Conservation (phyloP, 2,329 filamentous ascomycete species). For the Aureobasidium musti region DNA sequence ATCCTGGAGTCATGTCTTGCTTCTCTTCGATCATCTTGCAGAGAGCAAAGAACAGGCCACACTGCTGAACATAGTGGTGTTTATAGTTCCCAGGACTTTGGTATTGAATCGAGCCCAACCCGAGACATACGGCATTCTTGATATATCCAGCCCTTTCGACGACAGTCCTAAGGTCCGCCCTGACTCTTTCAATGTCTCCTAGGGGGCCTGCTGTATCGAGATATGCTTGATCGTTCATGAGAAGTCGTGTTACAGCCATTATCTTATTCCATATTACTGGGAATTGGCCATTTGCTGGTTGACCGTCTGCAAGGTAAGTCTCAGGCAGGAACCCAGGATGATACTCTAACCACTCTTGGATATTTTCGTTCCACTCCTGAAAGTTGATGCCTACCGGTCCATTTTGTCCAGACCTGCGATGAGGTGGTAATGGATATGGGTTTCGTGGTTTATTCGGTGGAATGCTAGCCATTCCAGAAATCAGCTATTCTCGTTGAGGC, state of each 20-base stretch:
- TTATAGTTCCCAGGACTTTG: too few relatives aligned
- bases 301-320: background rate
- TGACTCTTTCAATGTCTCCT: background rate
- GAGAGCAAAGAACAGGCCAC: background rate
- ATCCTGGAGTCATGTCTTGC: background rate
- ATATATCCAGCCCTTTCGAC: background rate
- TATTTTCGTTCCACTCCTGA: background rate
- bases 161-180: background rate
- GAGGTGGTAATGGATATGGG: background rate
- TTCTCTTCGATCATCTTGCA: background rate
- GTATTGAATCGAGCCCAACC: background rate
- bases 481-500: background rate
- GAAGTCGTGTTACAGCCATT: background rate
- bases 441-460: background rate
- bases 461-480: background rate
- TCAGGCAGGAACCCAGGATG: background rate
- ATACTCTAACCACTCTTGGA: background rate
- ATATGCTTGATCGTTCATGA: background rate
- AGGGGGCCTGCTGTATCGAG: background rate
- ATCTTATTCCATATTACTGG: background rate
- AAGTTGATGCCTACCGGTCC: background rate
- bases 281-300: background rate
- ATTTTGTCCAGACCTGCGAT: background rate
- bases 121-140: background rate
- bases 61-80: background rate